These are phyloP conservation scores for Hypoxylon intermedium DNA, from an alignment of 495 filamentous ascomycete genomes.

Conservation along the genomic window DNA sequence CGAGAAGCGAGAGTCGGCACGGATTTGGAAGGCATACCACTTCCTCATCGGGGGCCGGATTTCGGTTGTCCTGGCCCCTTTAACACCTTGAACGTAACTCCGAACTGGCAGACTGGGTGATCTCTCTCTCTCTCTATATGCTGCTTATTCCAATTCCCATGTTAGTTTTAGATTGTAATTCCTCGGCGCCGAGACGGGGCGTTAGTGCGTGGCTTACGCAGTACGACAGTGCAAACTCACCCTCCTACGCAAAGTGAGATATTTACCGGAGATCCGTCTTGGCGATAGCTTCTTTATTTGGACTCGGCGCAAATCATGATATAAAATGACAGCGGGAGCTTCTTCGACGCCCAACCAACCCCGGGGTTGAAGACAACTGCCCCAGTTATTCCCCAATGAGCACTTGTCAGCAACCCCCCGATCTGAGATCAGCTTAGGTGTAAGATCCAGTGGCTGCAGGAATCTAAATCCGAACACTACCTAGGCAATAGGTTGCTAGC, in stretches of 20 bases:
- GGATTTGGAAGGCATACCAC: slow-evolving; percentile 13
- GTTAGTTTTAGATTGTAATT: slow-evolving; percentile 29
- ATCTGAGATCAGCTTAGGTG: slow-evolving; percentile 28
- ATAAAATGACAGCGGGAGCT: slow-evolving; percentile 8
- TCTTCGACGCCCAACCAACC: slow-evolving; percentile 8
- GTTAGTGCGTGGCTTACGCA: slow-evolving; percentile 22
- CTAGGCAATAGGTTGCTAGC: background rate
- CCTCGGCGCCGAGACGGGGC: slow-evolving; percentile 35
- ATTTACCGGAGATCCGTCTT: slow-evolving; percentile 41
- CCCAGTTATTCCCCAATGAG: slow-evolving; percentile 27
- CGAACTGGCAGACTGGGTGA: slow-evolving; percentile 34
- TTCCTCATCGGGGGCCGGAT: slow-evolving; percentile 25
- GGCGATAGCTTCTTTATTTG: slow-evolving; percentile 35
- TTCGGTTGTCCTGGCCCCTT: slow-evolving; percentile 19
- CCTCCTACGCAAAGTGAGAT: slow-evolving; percentile 26
- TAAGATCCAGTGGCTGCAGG: slow-evolving; percentile 14
- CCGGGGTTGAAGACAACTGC: slow-evolving; percentile 12
- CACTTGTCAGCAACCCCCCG: slow-evolving; percentile 14
- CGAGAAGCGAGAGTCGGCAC: slow-evolving; percentile 10
- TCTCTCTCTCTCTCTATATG: slow-evolving; percentile 22
- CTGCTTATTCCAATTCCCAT: slow-evolving; percentile 30
- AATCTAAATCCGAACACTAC: too few relatives aligned
- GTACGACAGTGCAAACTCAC: slow-evolving; percentile 10
- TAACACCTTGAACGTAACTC: slow-evolving; percentile 25
- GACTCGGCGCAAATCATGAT: slow-evolving; percentile 12